Base-by-base conservation (phyloP, 331 rosid genomes). In the Acacia pycnantha region DNA sequence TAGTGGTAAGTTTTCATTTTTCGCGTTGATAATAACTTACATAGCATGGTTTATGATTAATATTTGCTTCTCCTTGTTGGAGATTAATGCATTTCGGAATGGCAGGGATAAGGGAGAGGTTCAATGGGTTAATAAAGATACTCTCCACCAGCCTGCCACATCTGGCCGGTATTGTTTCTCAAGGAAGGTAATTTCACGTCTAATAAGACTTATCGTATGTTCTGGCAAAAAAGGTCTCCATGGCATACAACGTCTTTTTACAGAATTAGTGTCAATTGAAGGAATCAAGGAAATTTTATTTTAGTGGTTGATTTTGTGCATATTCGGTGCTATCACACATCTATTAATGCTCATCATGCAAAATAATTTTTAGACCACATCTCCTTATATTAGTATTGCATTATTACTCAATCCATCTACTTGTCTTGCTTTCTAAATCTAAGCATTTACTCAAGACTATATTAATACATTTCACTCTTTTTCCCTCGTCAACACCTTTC, bases 61-160 rank as follows among this genome's bases (percentile, higher is more conserved):
- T 50, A 16, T 35, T 22, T 33, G 64, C 68, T 69, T 82, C 47
- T 82, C 9, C 8, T 56, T n/a, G 29, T 29, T 44, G 56, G 76
- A 19, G 77, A 79, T 71, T 70, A 53, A 75, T 70, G 73, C 37
- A 40, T 37, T 66, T 24, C 21, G 54, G 78, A 78, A 70, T 83
- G 77, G 78, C 85, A 95, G 98, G 98, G 53, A 86, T 95, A 74
- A 84, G 48, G 61, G 94, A 88, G 76, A 88, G 96, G 88, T 85
- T 84, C 81, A 27, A 35, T 64, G 96, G 91, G 76, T 79, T 91
- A 48, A 74, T 95, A 89, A 90, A 88, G 85, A 84, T 87, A 78
- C 74, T 93, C 35, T 85, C 86, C 51, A 62, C 89, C 2, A 58
- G 94, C 82, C 85, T 95, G 41, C 85, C 86, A 0, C 85, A 81